Evolutionary conservation across 352 stramenopile species (phyloP).

Genomic region (Phytophthora macrochlamydospora): DNA sequence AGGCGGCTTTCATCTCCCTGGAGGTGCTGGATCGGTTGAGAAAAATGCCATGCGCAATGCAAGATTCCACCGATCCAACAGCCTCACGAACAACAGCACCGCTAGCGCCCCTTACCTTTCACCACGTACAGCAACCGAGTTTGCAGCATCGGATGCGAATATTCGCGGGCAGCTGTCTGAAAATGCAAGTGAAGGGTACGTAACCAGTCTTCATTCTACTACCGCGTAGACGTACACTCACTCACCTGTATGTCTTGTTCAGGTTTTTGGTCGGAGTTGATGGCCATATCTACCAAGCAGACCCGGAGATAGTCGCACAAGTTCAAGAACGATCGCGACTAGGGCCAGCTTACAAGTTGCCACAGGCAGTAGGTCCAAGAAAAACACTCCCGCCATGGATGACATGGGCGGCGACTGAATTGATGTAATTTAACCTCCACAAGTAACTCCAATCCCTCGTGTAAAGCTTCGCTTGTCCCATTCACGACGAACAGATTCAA

Average conservation of each 20-base stretch:
- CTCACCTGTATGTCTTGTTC: conserved; percentile 15
- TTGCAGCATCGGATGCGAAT: conserved; percentile 17
- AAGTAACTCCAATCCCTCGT: background rate
- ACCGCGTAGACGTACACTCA: conserved; percentile 2
- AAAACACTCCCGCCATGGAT: conserved; percentile 23
- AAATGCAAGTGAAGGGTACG: conserved; percentile 71
- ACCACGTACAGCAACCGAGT: conserved; percentile 25
- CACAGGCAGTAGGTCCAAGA: conserved; percentile 42
- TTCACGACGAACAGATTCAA: no score
- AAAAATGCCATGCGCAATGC: conserved; percentile 39
- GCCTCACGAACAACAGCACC: conserved; percentile 49
- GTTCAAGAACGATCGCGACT: conserved; percentile 54
- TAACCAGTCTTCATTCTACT: conserved; percentile 1
- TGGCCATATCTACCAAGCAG: conserved; percentile 82
- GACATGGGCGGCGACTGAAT: conserved; percentile 22
- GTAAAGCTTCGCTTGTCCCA: background rate
- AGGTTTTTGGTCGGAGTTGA: conserved; percentile 85
- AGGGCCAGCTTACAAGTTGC: conserved; percentile 45
- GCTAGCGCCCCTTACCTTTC: conserved; percentile 44
- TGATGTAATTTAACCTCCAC: no score
- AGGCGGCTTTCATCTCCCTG: conserved; percentile 68
- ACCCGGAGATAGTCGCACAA: conserved; percentile 62
- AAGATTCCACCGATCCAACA: conserved; percentile 12
- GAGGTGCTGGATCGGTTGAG: conserved; percentile 40
- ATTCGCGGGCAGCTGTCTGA: conserved; percentile 43